Evolutionary conservation across 1,139 yeast genomes (phyloP).

Genomic region (Geotrichum restrictum): DNA sequence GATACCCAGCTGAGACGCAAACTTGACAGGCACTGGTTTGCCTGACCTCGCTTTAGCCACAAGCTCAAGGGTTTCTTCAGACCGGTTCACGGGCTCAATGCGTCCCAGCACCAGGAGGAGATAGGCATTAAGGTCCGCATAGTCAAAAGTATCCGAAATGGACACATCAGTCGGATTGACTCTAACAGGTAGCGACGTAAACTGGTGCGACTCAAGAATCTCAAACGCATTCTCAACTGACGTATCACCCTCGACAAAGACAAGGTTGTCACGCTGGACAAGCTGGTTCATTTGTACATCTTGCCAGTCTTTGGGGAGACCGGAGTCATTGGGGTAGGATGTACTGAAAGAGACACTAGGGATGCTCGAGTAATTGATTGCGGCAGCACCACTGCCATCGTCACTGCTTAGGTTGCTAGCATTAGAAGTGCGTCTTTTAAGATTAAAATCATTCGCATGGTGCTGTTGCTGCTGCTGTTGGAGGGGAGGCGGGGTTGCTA

Average conservation of each 20-base stretch:
- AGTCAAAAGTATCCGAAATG: slow-evolving; percentile 78
- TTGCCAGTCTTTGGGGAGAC: slow-evolving; percentile 58
- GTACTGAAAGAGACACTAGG: slow-evolving; percentile 26
- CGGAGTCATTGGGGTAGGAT: slow-evolving; percentile 23
- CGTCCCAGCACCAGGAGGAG: slow-evolving; percentile 70
- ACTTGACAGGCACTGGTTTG: slow-evolving; percentile 64
- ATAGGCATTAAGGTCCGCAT: slow-evolving; percentile 84
- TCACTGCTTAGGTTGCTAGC: slow-evolving; percentile 22
- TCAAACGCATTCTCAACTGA: slow-evolving; percentile 88
- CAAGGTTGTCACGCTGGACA: slow-evolving; percentile 72
- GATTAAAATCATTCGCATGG: slow-evolving; percentile 22
- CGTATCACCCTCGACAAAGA: slow-evolving; percentile 57
- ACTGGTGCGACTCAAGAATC: slow-evolving; percentile 60
- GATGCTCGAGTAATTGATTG: slow-evolving; percentile 13
- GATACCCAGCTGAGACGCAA: slow-evolving; percentile 67
- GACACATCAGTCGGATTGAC: slow-evolving; percentile 40
- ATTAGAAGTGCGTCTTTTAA: slow-evolving; percentile 16
- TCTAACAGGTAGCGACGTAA: slow-evolving; percentile 79
- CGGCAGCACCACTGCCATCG: slow-evolving; percentile 20
- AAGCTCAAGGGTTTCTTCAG: slow-evolving; percentile 31
- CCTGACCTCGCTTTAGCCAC: slow-evolving; percentile 40
- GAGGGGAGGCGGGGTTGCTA: slow-evolving; percentile 79
- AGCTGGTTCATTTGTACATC: slow-evolving; percentile 67
- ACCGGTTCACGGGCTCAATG: slow-evolving; percentile 35
- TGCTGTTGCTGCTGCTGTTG: too few species aligned